Evolutionary conservation across 2,329 filamentous ascomycete species (phyloP), one percentile per base, ranked within the genome.

Genomic region (Camillea tinctor): DNA sequence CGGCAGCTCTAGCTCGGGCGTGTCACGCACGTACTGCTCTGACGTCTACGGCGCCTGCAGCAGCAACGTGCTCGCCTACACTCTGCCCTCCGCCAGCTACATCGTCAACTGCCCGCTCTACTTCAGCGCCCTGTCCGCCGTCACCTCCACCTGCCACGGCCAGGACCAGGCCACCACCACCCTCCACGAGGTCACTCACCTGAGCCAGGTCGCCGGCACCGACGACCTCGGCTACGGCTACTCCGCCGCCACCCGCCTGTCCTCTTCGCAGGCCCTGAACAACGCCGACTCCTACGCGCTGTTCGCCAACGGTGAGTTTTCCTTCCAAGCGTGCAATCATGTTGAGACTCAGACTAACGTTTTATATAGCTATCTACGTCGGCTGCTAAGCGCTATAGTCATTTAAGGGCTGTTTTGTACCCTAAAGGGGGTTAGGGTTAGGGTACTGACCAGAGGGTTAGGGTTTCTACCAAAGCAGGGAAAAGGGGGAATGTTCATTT

Each of bases 111-210:
- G 87, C 74, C 77, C 80, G 15, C 72, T 85, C 20, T 87, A 82
- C 75, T 90, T 87, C 77, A 81, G 69, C 51, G 75, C 72, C 13
- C 78, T 90, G 8, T 77, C 83, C 0, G 77, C 79, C 1, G 60
- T 84, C 26, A 75, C 81, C 8, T 66, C 66, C 8, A 74, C 71
- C 1, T 91, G 88, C 76, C 85, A 89, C 70, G 80, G 68, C 2
- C 87, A 90, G 74, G 88, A 89, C 69, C 84, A 88, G 75, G 84
- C 84, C 2, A 87, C 82, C 11, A 89, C 87, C 15, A 81, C 81
- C 30, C 72, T 91, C 15, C 88, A 91, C 68, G 88, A 91, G 78
- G 78, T 81, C 65, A 88, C 87, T 8, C 88, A 90, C 69, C 64
- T 82, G 78, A 81, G n/a, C 74, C 81, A 70, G 79, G 75, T 74